Base-by-base conservation (phyloP, 148 eudicot species). In the Nepenthes gracilis region DNA sequence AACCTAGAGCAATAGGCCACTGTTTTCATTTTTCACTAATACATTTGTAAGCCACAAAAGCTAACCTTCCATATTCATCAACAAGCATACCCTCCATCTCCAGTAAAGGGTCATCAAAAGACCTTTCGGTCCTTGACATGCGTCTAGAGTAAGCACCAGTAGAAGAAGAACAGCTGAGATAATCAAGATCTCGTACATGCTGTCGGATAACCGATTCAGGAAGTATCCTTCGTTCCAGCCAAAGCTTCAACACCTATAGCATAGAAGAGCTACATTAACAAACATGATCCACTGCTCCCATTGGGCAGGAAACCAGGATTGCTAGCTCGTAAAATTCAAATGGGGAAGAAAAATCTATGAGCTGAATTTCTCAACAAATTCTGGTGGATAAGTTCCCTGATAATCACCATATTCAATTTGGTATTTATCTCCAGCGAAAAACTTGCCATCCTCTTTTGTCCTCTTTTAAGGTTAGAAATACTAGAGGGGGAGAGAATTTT, bases 21-120 rank as follows among this genome's bases (percentile, higher is more conserved):
- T 40, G 45, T 40, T 49, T 60, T 23, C 23, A 23, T 23, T 23
- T 23, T 8, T 0, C 7, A 13, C 35, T 52, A 52, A 52, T 36
- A 43, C 13, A 43, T 52, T 50, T 6, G 8, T 14, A 56, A 56
- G 2, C 54, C 36, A 52, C 23, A 35, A 0, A 50, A 61, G 34
- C 38, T 8, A 47, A 47, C 99, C 99, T 94, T 71, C 99, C 99
- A 80, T 94, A 94, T 73, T 94, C 99, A 67, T 94, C 97, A 49
- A 93, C 90, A 64, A 65, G 70, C 87, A 86, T 83, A 63, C 99
- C 97, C 84, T 94, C 99, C 87, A 94, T 81, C 64, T 89, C 80
- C 56, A 97, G 79, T 49, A 94, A 70, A 45, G 99, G 99, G 77
- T 94, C 99, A 71, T 94, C 95, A 75, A 94, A 89, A 59, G 97